phyloP scores from a whole-genome alignment of 2,329 filamentous ascomycete genomes.

The Colletotrichum paranaense region DNA sequence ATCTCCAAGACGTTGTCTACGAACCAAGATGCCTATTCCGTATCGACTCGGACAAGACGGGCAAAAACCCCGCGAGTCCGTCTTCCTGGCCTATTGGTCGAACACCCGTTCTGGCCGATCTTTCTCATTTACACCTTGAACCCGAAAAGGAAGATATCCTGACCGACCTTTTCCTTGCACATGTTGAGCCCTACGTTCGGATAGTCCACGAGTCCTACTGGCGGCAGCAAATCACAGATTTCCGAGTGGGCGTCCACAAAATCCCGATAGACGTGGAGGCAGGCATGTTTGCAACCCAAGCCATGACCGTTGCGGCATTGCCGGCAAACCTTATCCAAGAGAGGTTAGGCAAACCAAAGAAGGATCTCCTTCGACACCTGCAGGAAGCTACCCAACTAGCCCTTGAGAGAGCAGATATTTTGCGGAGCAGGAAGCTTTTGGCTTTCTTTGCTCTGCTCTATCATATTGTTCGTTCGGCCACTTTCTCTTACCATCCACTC shows the following conservation, averaged over 20 bases:
- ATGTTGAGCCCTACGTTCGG: conserved; percentile 30
- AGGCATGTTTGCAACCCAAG: conserved; percentile 26
- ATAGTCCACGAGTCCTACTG: conserved; percentile 24
- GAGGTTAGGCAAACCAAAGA: conserved; percentile 12
- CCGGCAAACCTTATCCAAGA: conserved; percentile 11
- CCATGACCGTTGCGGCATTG: conserved; percentile 33
- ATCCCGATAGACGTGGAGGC: conserved; percentile 24
- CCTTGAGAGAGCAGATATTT: conserved; percentile 24
- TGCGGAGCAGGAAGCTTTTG: conserved; percentile 26
- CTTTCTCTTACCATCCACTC: background rate
- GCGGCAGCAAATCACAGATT: conserved; percentile 32
- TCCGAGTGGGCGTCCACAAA: conserved; percentile 30
- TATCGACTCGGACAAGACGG: conserved; percentile 24
- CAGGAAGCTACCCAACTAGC: conserved; percentile 26
- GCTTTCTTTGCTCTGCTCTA: conserved; percentile 27
- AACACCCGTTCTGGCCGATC: conserved; percentile 11
- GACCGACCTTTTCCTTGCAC: conserved; percentile 21
- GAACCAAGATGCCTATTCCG: conserved; percentile 32
- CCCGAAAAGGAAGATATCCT: conserved; percentile 30
- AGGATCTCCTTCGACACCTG: conserved; percentile 17
- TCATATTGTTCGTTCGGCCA: conserved; percentile 17
- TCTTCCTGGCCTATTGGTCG: conserved; percentile 24
- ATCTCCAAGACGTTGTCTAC: conserved; percentile 29
- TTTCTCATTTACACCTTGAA: conserved; percentile 24
- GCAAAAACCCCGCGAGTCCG: conserved; percentile 23